phyloP scores from a whole-genome alignment of 139 green algal genomes.

The Coelastrella sp. region DNA sequence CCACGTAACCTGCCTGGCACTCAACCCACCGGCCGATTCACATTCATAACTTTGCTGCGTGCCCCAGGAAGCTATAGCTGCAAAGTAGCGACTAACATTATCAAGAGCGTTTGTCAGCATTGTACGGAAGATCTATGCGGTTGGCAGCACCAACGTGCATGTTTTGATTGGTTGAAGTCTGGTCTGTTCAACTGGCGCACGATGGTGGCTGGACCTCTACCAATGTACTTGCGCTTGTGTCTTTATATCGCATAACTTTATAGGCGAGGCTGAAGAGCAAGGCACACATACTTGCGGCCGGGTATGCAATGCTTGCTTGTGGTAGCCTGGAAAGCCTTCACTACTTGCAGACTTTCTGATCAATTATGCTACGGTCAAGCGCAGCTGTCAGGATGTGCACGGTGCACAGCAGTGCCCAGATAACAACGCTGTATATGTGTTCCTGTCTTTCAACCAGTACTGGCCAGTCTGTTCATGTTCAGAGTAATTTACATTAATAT shows the following conservation, averaged over 20 bases:
- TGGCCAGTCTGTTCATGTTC: not conserved
- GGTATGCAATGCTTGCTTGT: not conserved
- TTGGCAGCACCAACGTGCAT: not conserved
- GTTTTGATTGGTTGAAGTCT: slow-evolving; percentile 10
- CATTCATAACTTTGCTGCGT: too few species aligned
- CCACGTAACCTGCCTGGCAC: too few species aligned
- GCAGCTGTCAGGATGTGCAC: not conserved
- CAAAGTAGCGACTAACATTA: too few species aligned
- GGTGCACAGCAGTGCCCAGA: not conserved
- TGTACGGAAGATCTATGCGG: too few species aligned
- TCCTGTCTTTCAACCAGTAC: not conserved
- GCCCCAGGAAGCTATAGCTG: too few species aligned
- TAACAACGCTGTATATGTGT: not conserved
- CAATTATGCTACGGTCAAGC: not conserved
- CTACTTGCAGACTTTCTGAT: not conserved
- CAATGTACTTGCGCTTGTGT: not conserved
- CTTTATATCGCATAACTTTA: not conserved
- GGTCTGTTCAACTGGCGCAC: not conserved
- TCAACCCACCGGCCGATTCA: too few species aligned
- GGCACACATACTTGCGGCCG: not conserved
- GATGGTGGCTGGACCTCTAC: not conserved
- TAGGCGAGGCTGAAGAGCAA: not conserved
- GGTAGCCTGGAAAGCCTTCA: not conserved
- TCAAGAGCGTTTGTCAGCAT: too few species aligned
- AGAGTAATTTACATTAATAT: not conserved